Evolutionary conservation across 805 yeast species (phyloP).

Genomic region (Candida khao-thaluensis): DNA sequence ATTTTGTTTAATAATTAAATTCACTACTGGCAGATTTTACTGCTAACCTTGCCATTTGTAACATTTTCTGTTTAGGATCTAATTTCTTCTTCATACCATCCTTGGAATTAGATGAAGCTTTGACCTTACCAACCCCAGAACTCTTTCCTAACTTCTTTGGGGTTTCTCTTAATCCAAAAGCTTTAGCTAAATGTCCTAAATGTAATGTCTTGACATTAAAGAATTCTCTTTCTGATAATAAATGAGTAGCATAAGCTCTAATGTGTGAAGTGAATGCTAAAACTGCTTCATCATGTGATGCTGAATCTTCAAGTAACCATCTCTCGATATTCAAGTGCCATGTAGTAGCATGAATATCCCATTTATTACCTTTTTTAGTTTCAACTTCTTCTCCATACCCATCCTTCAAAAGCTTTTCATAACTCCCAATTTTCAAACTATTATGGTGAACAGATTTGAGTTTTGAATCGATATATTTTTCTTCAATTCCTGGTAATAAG

Average conservation of each 20-base stretch:
- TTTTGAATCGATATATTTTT: slow-evolving; percentile 66
- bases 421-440: slow-evolving; percentile 33
- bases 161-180: slow-evolving; percentile 91
- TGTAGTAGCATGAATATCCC: slow-evolving; percentile 96
- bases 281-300: slow-evolving; percentile 63
- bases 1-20: slow-evolving; percentile 59
- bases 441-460: slow-evolving; percentile 40
- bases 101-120: not conserved
- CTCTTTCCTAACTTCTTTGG: slow-evolving; percentile 73
- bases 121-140: slow-evolving; percentile 28
- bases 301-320: slow-evolving; percentile 71
- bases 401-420: slow-evolving; percentile 30
- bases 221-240: slow-evolving; percentile 69
- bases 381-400: slow-evolving; percentile 37
- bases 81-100: slow-evolving; percentile 46
- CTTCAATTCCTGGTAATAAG: slow-evolving; percentile 87
- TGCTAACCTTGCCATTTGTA: slow-evolving; percentile 70
- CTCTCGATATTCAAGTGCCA: slow-evolving; percentile 92
- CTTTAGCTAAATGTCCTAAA: slow-evolving; percentile 93
- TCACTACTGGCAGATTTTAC: slow-evolving; percentile 65
- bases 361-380: slow-evolving; percentile 44
- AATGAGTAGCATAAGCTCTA: slow-evolving; percentile 95
- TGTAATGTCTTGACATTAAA: slow-evolving; percentile 84
- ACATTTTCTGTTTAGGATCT: slow-evolving; percentile 70
- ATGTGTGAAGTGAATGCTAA: slow-evolving; percentile 86